Conservation (phyloP, 176 grass and related monocot species). For the Carex cristatella region DNA sequence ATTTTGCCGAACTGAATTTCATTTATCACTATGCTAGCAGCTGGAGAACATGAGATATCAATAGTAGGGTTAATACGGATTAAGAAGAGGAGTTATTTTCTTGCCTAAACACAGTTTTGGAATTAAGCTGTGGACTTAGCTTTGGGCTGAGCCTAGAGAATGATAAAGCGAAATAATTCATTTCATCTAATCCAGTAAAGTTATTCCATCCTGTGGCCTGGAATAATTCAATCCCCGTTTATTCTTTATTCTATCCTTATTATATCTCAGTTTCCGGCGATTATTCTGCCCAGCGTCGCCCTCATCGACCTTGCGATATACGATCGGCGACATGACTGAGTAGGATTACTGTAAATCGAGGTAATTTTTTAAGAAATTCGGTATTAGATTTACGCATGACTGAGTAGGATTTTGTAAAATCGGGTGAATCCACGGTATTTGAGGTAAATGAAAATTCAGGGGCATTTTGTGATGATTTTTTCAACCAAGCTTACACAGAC, state of each 20-base stretch:
- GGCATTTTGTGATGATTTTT: background rate
- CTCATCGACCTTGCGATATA: background rate
- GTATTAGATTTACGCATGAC: background rate
- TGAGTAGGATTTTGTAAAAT: background rate
- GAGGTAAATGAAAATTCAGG: background rate
- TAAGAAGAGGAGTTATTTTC: background rate
- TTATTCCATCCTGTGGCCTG: background rate
- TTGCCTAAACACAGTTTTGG: background rate
- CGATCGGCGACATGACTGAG: background rate
- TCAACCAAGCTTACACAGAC: too few relatives aligned
- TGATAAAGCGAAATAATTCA: background rate
- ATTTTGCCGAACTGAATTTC: too few relatives aligned
- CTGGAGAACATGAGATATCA: background rate
- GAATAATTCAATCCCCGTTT: conserved; percentile 8
- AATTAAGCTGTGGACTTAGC: background rate
- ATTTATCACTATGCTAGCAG: too few relatives aligned
- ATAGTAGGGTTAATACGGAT: background rate
- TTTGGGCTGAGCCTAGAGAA: background rate
- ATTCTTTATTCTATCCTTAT: background rate
- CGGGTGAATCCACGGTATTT: background rate
- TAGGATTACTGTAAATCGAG: background rate
- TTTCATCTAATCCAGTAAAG: conserved; percentile 1
- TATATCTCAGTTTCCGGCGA: background rate
- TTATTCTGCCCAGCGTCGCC: background rate
- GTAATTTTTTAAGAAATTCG: background rate